Evolutionary conservation across 2,329 filamentous ascomycete species (phyloP), one percentile per base, ranked within the genome.

Genomic region (Penicillium sp.): DNA sequence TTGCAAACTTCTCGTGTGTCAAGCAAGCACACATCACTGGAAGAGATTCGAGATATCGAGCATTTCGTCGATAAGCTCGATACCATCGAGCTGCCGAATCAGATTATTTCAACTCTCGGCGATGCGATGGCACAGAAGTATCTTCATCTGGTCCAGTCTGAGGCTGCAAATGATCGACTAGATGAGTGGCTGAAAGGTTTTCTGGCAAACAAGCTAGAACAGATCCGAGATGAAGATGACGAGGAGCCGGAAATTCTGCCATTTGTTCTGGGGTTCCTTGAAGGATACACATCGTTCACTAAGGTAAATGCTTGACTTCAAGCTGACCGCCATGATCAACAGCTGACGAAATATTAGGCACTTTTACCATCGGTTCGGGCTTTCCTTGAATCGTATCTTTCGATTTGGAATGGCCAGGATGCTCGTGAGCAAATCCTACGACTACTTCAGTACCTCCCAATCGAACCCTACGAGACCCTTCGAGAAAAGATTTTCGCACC

Each of bases 111-210:
- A 5, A 86, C 90, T 4, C 79, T 96, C 14, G 85, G 84, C 1
- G 90, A 96, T 69, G 89, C 89, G 3, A 79, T 96, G 34, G 83
- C 94, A 1, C 91, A 94, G 72, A 95, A 94, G 70, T 84, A 81
- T 55, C 80, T 94, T 25, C 78, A 91, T 37, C 77, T 90, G n/a
- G 77, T 90, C 34, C 83, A 85, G 52, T 84, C 88, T 1, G 82
- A 84, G 38, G 76, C 70, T 71, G 71, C 80, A 84, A 66, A 66
- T 37, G 66, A 65, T 41, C 72, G 74, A 48, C 65, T 76, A 38
- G 73, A 76, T 61, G 75, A 74, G 55, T 78, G 74, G 76, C 62
- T 79, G 60, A 71, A 68, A 37, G 71, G 68, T 28, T 79, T 79
- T 55, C 66, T 79, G 37, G 67, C 69, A 54, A 75, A 78, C 58